Evolutionary conservation across 2,329 filamentous ascomycete genomes (phyloP), one percentile per base, ranked within the genome.

Genomic region (Aspergillus tubingensis): DNA sequence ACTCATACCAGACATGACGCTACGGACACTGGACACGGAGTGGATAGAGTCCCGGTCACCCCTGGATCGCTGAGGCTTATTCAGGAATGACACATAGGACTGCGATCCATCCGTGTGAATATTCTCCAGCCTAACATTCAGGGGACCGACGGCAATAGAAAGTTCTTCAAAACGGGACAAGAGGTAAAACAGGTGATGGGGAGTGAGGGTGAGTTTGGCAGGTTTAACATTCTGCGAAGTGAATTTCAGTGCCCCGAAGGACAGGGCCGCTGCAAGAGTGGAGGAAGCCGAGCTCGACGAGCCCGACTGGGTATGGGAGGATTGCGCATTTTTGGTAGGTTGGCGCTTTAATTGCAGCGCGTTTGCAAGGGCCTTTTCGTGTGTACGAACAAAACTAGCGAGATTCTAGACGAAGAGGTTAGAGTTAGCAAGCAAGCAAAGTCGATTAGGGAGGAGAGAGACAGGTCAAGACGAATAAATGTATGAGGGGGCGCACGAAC

Each of bases 351-450:
- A 84, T 77, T 97, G 94, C 64, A 97, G 83, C 70, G 94, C 94
- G 81, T 98, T 98, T 74, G 95, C 95, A 65, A 99, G 86, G 39
- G 93, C 94, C 80, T 96, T 96, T 80, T 99, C 95, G 82, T 99
- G 92, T 58, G 92, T 96, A 65, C 93, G 92, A 79, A 99, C 92
- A 79, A 96, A 98, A 80, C 89, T 89, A 74, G 94, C 93, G 76
- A 99, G 85, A 84, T 96, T 95, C 94, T 97, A 76, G 43, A 19
- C 62, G 36, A 50, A 27, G 10, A 59, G 49, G 58, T 27, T 21
- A 8, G 56, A 27, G 55, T 65, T 57, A 66, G 61, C 41, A 54
- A 36, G 10, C 38, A 36, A 36, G 32, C 11, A 21, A 50, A 21
- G 17, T 19, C 51, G 32, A 36, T 11, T 36, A 36, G 59, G 17